Evolutionary conservation across 2,329 filamentous ascomycete species (phyloP), one percentile per base, ranked within the genome.

Genomic region (Exophiala viscosa): DNA sequence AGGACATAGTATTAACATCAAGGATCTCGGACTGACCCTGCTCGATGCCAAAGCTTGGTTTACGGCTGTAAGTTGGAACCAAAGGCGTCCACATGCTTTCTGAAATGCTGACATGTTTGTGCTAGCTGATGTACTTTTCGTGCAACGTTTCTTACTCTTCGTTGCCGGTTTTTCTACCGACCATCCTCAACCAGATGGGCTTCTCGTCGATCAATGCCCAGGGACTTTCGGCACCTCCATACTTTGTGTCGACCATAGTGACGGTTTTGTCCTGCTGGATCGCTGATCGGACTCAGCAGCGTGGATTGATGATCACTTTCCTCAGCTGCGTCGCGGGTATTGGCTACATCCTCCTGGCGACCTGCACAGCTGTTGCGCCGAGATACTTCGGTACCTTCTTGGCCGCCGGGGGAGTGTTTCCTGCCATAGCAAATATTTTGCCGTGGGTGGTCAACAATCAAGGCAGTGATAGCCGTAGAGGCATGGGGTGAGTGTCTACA

Each of bases 181-280:
- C 81, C 1, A 83, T 86, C 58, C 70, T 86, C 11, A 69, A 75
- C 44, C 74, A 80, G 49, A 87, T 90, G 82, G 86, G 86, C 8
- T 89, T 85, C 68, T 79, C 77, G 0, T 72, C 77, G 11, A 77
- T 88, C 55, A 74, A 83, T 52, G 83, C 87, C 0, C 86, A 90
- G 68, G 87, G 86, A 1, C 76, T 90, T 10, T 85, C 84, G 0
- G 85, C 85, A 0, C 86, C 86, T 1, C 85, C 86, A 0, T 88
- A 86, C 66, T 81, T 89, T 60, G 67, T 86, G 13, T 78, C 84
- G 1, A 88, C 86, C 64, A 60, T 86, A 10, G 69, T 83, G 17
- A 85, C 82, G 40, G 76, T 89, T 54, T 61, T 64, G 8, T 80
- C 80, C 1, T 83, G 83, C 4, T 86, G 76, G 65, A 65, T 87